Conservation (phyloP, 2,329 filamentous ascomycete species). For the Alternaria sp. region DNA sequence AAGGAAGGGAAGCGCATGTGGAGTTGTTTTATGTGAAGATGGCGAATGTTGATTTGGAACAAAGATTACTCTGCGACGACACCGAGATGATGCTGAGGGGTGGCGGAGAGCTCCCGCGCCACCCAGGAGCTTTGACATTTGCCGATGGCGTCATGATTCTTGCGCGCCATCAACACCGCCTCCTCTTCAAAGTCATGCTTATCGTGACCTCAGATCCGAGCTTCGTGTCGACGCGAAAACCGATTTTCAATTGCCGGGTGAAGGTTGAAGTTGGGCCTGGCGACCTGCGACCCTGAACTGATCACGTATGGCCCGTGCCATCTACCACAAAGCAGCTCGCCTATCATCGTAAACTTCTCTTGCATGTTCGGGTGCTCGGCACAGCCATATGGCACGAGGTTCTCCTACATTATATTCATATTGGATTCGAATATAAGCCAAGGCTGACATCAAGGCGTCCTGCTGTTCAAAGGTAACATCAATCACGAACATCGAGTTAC, state of each 20-base stretch:
- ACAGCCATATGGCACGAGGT: neutral
- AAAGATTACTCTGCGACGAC: neutral
- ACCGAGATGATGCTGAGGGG: slow-evolving; percentile 31
- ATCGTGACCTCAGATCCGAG: neutral
- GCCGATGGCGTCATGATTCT: slow-evolving; percentile 43
- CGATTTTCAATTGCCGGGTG: neutral
- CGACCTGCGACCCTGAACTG: neutral
- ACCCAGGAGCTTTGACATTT: slow-evolving; percentile 28
- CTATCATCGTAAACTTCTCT: neutral
- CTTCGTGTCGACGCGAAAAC: neutral
- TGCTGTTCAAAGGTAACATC: neutral
- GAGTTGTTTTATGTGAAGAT: slow-evolving; percentile 2
- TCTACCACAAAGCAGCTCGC: neutral
- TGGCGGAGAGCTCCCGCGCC: slow-evolving; percentile 41
- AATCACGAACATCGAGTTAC: neutral
- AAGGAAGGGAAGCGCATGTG: slow-evolving; percentile 61
- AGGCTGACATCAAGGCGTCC: neutral
- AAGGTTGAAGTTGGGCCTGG: neutral
- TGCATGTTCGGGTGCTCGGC: neutral
- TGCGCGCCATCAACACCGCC: slow-evolving; percentile 8
- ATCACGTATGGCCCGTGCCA: neutral
- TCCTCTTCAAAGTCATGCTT: neutral
- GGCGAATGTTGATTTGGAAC: slow-evolving; percentile 8
- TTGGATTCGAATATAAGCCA: neutral
- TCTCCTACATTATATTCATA: neutral